A percentile compares a stretch with the other conserved stretches of the same genome.
Evolutionary conservation across 2,329 filamentous ascomycete genomes (phyloP).

Genomic region (Setomelanomma holmii): DNA sequence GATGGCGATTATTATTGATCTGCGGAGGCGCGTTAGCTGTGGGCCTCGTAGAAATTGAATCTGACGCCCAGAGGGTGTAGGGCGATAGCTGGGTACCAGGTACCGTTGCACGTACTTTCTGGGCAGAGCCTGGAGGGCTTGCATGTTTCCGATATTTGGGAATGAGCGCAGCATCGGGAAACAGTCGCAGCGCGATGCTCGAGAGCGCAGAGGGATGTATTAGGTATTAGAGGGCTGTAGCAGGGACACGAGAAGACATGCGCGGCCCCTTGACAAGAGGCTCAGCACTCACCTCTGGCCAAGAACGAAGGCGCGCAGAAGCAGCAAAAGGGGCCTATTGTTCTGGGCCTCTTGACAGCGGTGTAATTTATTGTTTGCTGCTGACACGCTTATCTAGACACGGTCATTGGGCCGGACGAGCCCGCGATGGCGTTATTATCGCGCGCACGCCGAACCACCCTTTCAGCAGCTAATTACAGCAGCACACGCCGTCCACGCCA

Average conservation of each 20-base stretch:
- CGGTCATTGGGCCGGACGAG: neutral
- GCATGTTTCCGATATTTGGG: slow-evolving; percentile 10
- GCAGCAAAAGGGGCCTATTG: neutral
- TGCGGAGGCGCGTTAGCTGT: slow-evolving; percentile 13
- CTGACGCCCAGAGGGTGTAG: neutral
- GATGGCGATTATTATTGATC: slow-evolving; percentile 29
- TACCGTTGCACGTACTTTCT: slow-evolving; percentile 12
- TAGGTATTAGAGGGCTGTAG: neutral
- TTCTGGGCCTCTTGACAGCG: neutral
- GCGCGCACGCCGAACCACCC: neutral
- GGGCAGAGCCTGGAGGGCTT: slow-evolving; percentile 11
- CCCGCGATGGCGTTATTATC: neutral
- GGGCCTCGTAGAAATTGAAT: neutral
- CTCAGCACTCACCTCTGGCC: neutral
- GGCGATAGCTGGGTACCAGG: neutral
- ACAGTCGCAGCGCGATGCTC: neutral
- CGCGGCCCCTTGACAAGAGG: neutral
- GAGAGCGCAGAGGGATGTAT: neutral
- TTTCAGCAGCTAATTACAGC: neutral
- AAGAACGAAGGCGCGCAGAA: neutral
- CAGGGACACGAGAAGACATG: neutral
- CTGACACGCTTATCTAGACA: neutral
- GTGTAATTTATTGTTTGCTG: neutral
- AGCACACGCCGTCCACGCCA: neutral
- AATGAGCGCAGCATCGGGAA: slow-evolving; percentile 4